A percentile compares a stretch with the other conserved stretches of the same genome.
phyloP scores from a whole-genome alignment of 2,329 filamentous ascomycete species.

The Lasiodiplodia hormozganensis region DNA sequence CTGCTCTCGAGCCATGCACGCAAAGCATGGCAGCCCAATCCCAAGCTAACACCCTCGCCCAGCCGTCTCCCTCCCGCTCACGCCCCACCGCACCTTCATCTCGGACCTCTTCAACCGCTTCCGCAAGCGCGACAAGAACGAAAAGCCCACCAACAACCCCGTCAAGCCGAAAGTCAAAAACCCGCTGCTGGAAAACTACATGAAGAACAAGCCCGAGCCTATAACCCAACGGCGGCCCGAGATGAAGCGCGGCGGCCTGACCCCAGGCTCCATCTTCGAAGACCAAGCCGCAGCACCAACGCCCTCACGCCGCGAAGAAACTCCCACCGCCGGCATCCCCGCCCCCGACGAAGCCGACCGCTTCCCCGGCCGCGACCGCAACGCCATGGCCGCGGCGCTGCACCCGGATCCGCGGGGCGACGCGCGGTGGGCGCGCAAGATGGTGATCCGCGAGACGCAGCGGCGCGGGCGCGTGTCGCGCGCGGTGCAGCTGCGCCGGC shows the following conservation, averaged over 20 bases:
- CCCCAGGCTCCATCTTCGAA: slow-evolving; percentile 61
- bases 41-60: neutral
- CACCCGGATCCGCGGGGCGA: slow-evolving; percentile 79
- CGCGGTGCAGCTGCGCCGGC: slow-evolving; percentile 71
- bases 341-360: slow-evolving; percentile 17
- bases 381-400: slow-evolving; percentile 67
- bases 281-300: slow-evolving; percentile 39
- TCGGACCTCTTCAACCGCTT: slow-evolving; percentile 19
- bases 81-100: slow-evolving; percentile 18
- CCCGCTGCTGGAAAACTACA: slow-evolving; percentile 69
- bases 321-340: slow-evolving; percentile 12
- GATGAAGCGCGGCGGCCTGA: slow-evolving; percentile 50
- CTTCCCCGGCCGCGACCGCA: slow-evolving; percentile 42
- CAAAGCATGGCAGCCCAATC: neutral
- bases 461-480: slow-evolving; percentile 71
- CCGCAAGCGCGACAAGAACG: slow-evolving; percentile 13
- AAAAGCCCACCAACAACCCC: neutral
- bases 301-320: slow-evolving; percentile 27
- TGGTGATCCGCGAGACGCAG: slow-evolving; percentile 78
- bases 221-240: slow-evolving; percentile 29
- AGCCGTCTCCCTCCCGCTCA: slow-evolving; percentile 26
- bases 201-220: slow-evolving; percentile 35
- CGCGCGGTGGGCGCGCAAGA: slow-evolving; percentile 80
- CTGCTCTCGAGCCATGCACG: too few relatives aligned
- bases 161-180: slow-evolving; percentile 40